Evolutionary conservation across 2,329 filamentous ascomycete species (phyloP), one percentile per base, ranked within the genome.

Genomic region (Orbilia ellipsospora): DNA sequence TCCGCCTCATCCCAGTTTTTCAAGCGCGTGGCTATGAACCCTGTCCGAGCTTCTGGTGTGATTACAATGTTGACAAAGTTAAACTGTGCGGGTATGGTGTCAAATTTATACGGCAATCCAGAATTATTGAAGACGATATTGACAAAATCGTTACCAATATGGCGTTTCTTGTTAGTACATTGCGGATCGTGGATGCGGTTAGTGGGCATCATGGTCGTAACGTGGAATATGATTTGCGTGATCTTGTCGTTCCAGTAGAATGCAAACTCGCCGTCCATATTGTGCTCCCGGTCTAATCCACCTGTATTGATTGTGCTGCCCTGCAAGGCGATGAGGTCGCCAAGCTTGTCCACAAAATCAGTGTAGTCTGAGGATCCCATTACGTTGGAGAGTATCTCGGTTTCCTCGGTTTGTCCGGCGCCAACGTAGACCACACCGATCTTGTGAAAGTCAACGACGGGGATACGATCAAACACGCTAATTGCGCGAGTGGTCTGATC

Each of bases 81-180:
- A 85, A 99, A 97, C 69, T 94, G 91, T 0, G 93, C 96, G 0
- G 93, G 93, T 79, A 99, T 96, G 0, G 92, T 97, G 81, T 97
- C 89, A 81, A 97, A 96, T 64, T 88, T 87, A 84, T 97, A 98
- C 0, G 92, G 90, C 56, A 90, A 82, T n/a, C 95, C 94, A 1
- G 94, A 97, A 80, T 96, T 93, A 82, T 99, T 99, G 86, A 96
- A 99, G 70, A 99, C 90, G 79, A 99, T 96, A 81, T 97, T 98
- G 81, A 99, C 95, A 82, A 92, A 96, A 82, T 98, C 95, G 81
- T 99, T 99, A 70, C 95, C 95, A 75, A 98, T 95, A 80, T 98
- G 96, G 1, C 90, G 87, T 83, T 99, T 99, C 85, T 99, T 99
- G 81, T 89, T 87, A 77, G 90, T 89, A 80, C 90, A 93, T 77